Evolutionary conservation across 148 eudicot species (phyloP).

Genomic region (Vaccinium vitisidaea): DNA sequence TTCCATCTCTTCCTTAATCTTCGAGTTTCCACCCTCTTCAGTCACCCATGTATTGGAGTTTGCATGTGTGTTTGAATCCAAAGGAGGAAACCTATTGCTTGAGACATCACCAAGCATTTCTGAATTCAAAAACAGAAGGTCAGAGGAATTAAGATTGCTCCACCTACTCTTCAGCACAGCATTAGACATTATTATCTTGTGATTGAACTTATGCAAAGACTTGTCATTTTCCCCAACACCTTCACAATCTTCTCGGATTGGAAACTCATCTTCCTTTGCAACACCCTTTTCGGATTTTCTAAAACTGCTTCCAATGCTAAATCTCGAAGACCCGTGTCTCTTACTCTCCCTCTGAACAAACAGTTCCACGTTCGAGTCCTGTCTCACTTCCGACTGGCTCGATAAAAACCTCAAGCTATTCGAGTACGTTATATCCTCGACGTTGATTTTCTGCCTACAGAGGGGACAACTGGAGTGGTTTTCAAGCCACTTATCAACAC

Average conservation of each 20-base stretch:
- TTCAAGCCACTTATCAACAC: constrained; percentile 73
- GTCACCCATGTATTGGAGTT: neutral
- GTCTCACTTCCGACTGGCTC: constrained; percentile 19
- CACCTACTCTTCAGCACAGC: constrained; percentile 1
- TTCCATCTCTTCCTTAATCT: neutral
- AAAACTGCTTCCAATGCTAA: constrained; percentile 49
- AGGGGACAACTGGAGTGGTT: constrained; percentile 74
- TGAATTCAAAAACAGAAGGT: neutral
- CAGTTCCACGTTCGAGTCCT: constrained; percentile 40
- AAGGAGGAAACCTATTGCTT: neutral
- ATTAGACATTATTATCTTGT: no score
- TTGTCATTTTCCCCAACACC: neutral
- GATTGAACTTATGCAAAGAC: no score
- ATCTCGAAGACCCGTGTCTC: constrained; percentile 33
- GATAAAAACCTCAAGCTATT: constrained; percentile 41
- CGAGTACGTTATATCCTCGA: constrained; percentile 41
- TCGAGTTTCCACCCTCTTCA: constrained; percentile 25
- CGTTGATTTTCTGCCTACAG: constrained; percentile 52
- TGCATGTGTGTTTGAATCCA: neutral
- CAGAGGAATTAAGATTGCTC: neutral
- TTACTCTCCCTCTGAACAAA: constrained; percentile 55
- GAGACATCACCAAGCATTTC: neutral
- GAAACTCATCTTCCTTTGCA: no score
- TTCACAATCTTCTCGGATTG: neutral
- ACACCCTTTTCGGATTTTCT: constrained; percentile 22